These are phyloP conservation scores for Blechomonas ayalai DNA, from an alignment of 208 protist species.

Conservation along the genomic window DNA sequence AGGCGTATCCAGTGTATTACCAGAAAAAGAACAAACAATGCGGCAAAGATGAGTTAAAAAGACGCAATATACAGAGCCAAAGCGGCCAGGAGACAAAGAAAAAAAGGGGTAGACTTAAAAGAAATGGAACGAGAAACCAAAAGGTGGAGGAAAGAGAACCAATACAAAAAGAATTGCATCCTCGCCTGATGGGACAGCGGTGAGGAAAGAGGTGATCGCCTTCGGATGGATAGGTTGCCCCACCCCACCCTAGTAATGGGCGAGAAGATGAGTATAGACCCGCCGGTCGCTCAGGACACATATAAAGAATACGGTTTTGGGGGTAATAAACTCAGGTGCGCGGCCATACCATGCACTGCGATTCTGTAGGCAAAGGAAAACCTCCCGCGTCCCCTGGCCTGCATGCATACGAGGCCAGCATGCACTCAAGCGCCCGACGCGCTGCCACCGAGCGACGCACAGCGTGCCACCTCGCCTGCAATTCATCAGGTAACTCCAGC, in stretches of 20 bases:
- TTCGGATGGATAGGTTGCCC: no score
- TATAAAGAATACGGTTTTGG: conserved; percentile 3
- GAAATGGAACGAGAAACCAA: background rate
- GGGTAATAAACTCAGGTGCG: no score
- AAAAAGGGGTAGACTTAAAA: conserved; percentile 1
- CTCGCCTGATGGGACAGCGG: background rate
- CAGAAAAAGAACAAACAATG: background rate
- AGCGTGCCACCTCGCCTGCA: no score
- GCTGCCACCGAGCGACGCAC: no score
- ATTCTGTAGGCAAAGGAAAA: no score
- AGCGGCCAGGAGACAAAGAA: background rate
- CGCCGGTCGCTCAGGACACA: background rate
- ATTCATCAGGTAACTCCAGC: no score
- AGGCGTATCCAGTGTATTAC: background rate
- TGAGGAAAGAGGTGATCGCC: conserved; percentile 8
- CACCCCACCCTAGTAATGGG: background rate
- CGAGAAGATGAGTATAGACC: conserved; percentile 1
- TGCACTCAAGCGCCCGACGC: no score
- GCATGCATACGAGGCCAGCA: no score
- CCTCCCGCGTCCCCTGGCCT: no score
- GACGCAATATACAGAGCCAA: background rate
- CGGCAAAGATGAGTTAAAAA: background rate
- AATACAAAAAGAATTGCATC: background rate
- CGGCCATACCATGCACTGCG: no score
- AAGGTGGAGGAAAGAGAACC: conserved; percentile 3